Conservation (phyloP, 257 asterid species). For the Ligustrum vulgare region DNA sequence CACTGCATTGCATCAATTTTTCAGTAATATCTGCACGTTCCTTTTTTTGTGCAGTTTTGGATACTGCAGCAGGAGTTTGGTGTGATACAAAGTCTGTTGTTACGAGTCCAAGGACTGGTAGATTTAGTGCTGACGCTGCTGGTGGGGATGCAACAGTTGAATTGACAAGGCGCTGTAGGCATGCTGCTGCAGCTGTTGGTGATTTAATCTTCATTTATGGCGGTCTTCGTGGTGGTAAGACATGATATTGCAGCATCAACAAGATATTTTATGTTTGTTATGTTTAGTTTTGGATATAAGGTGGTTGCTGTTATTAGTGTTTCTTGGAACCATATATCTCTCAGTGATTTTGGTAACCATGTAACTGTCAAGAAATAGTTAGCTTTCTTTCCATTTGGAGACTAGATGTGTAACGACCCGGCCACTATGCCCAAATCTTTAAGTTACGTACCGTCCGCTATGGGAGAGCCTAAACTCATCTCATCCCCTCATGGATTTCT, state of each 20-base stretch:
- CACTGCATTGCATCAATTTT: neutral
- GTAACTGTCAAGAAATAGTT: neutral
- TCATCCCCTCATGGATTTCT: too few relatives aligned
- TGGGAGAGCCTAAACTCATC: too few relatives aligned
- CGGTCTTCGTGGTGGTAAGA: conserved; percentile 99
- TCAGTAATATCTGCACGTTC: neutral
- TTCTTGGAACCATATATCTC: conserved; percentile 10
- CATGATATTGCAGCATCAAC: conserved; percentile 22
- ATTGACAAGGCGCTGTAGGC: conserved; percentile 92
- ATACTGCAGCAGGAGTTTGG: conserved; percentile 99
- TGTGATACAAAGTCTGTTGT: conserved; percentile 94
- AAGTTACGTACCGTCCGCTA: too few relatives aligned
- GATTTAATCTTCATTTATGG: conserved; percentile 94
- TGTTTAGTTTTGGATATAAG: neutral
- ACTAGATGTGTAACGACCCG: neutral
- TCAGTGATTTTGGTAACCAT: conserved; percentile 12
- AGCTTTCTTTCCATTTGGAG: neutral
- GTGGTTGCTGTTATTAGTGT: neutral
- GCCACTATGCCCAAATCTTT: too few relatives aligned
- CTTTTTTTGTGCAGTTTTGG: conserved; percentile 63
- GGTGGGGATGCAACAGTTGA: conserved; percentile 98
- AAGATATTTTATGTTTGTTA: neutral
- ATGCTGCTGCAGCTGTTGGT: conserved; percentile 98
- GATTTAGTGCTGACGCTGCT: conserved; percentile 94
- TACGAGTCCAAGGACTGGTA: conserved; percentile 90